Evolutionary conservation across 495 filamentous ascomycete species (phyloP).

Genomic region (Penicillium crystallinum): DNA sequence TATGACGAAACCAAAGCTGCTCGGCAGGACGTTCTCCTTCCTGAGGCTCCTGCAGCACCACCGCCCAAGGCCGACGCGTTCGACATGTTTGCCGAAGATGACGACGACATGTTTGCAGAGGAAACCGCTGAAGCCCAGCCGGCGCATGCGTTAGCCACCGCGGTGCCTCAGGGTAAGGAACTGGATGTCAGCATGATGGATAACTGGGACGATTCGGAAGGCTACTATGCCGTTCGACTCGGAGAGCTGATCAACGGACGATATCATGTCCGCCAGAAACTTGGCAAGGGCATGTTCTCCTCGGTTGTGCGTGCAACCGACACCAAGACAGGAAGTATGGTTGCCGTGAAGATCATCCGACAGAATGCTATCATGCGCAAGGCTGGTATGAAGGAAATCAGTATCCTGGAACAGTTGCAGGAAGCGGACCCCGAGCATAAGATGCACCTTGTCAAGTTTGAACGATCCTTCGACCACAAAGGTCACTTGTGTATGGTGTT

Average conservation of each 20-base stretch:
- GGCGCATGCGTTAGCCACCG: conserved; percentile 37
- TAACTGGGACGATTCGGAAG: conserved; percentile 89
- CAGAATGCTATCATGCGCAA: conserved; percentile 92
- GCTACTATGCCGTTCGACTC: conserved; percentile 87
- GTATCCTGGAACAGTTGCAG: conserved; percentile 78
- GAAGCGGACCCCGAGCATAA: conserved; percentile 83
- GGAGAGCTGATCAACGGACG: conserved; percentile 84
- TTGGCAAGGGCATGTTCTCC: conserved; percentile 96
- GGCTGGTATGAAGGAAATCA: conserved; percentile 90
- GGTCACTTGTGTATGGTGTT: conserved; percentile 94
- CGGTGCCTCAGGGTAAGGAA: conserved; percentile 55
- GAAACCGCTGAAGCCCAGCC: conserved; percentile 44
- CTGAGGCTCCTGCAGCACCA: conserved; percentile 33
- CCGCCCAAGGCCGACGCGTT: conserved; percentile 54
- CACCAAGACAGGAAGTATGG: conserved; percentile 59
- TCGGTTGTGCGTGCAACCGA: conserved; percentile 91
- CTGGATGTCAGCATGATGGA: conserved; percentile 81
- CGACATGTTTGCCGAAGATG: conserved; percentile 95
- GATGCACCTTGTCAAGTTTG: conserved; percentile 85
- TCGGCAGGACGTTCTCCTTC: conserved; percentile 53
- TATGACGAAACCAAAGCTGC: conserved; percentile 58
- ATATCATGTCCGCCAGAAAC: conserved; percentile 78
- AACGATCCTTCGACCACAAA: conserved; percentile 88
- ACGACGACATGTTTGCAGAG: conserved; percentile 83
- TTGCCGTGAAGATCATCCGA: conserved; percentile 91